phyloP scores from a whole-genome alignment of 2,329 filamentous ascomycete genomes.

The Microdochium nivale region DNA sequence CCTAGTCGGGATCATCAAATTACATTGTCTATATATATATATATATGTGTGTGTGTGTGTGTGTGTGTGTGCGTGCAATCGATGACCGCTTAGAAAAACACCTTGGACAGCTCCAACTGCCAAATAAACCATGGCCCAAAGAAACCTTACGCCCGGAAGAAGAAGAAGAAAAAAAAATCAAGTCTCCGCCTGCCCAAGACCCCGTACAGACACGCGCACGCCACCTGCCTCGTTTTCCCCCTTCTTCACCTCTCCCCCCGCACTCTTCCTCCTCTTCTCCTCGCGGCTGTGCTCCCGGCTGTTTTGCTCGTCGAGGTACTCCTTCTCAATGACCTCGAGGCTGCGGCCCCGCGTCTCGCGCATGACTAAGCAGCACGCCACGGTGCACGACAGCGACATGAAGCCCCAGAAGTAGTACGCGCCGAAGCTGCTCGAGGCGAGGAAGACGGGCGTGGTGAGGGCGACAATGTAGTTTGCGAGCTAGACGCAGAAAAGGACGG shows the following conservation, averaged over 20 bases:
- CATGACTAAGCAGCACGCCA: slow-evolving; percentile 29
- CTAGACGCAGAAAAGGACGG: slow-evolving; percentile 8
- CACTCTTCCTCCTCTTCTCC: neutral
- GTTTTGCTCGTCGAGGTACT: slow-evolving; percentile 6
- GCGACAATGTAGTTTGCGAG: slow-evolving; percentile 36
- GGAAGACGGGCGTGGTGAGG: slow-evolving; percentile 30
- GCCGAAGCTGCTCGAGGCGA: slow-evolving; percentile 28
- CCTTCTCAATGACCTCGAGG: slow-evolving; percentile 29
- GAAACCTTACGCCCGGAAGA: too few relatives aligned
- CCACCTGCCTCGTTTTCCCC: too few relatives aligned
- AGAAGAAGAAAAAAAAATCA: too few relatives aligned
- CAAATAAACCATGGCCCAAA: too few relatives aligned
- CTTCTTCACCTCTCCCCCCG: neutral
- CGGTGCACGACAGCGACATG: slow-evolving; percentile 25
- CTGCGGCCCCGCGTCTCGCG: slow-evolving; percentile 31
- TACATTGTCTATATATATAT: too few relatives aligned
- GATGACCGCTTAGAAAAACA: too few relatives aligned
- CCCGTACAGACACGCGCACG: too few relatives aligned
- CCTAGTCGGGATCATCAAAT: too few relatives aligned
- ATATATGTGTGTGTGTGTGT: too few relatives aligned
- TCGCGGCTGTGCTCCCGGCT: neutral
- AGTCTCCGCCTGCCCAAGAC: too few relatives aligned
- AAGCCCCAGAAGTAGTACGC: slow-evolving; percentile 37
- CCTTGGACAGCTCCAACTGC: too few relatives aligned
- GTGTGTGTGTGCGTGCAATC: too few relatives aligned